Conservation (phyloP, 352 stramenopile species). For the Globisporangium nunn region DNA sequence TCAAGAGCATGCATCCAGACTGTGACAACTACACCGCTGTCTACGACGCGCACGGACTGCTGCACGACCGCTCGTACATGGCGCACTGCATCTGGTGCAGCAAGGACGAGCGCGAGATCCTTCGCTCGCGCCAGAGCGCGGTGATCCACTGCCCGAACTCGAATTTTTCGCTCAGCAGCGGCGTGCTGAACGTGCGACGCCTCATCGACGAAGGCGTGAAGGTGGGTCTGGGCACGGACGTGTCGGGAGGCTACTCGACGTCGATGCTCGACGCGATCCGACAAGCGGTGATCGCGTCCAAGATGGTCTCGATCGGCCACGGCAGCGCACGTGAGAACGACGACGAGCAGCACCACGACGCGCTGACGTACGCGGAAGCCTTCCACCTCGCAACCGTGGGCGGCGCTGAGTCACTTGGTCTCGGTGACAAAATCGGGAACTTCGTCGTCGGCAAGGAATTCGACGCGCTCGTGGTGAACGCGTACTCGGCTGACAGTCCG, state of each 20-base stretch:
- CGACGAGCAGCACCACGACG: conserved; percentile 16
- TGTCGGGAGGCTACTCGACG: conserved; percentile 91
- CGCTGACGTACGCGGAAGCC: conserved; percentile 70
- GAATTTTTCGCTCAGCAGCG: conserved; percentile 92
- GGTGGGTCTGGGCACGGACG: conserved; percentile 92
- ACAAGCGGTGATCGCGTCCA: conserved; percentile 87
- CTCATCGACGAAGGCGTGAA: conserved; percentile 74
- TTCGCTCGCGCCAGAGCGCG: conserved; percentile 51
- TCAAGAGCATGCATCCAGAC: conserved; percentile 75
- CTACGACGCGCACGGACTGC: conserved; percentile 79
- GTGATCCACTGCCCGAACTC: conserved; percentile 94
- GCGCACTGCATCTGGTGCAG: conserved; percentile 92
- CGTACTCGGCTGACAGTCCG: conserved; percentile 36
- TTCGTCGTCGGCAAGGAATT: conserved; percentile 88
- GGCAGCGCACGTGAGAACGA: conserved; percentile 38
- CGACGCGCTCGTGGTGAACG: conserved; percentile 86
- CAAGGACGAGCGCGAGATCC: conserved; percentile 57
- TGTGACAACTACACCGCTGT: conserved; percentile 75
- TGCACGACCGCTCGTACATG: conserved; percentile 90
- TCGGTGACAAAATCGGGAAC: conserved; percentile 83
- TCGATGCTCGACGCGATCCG: conserved; percentile 92
- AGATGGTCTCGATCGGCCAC: conserved; percentile 66
- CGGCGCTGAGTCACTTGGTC: conserved; percentile 68
- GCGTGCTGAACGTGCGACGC: conserved; percentile 76
- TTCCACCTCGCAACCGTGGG: conserved; percentile 90